These are phyloP conservation scores for Jaminaea rosea DNA, from an alignment of 1,284 basidiomycete genomes.

Conservation along the genomic window DNA sequence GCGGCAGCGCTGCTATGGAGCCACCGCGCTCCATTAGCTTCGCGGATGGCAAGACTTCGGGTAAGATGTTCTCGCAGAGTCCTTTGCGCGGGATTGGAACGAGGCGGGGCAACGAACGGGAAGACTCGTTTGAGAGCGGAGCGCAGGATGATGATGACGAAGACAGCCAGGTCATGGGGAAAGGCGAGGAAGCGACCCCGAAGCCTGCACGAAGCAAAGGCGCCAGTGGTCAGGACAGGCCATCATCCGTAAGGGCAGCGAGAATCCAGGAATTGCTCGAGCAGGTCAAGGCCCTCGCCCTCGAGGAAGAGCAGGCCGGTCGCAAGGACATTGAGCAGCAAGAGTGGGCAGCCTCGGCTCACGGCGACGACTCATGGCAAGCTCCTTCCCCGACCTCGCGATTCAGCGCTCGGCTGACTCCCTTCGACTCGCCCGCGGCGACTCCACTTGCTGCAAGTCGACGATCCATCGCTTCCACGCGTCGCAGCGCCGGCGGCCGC, in stretches of 20 bases:
- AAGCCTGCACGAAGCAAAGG: background rate
- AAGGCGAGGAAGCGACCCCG: background rate
- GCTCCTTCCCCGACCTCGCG: background rate
- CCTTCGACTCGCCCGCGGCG: background rate
- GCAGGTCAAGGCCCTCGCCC: background rate
- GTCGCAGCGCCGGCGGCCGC: background rate
- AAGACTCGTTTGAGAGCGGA: constrained; percentile 6
- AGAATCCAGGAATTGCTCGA: background rate
- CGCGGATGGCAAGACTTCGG: constrained; percentile 9
- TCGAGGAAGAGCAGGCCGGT: background rate
- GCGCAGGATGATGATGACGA: background rate
- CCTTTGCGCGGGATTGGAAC: background rate
- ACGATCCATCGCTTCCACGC: background rate
- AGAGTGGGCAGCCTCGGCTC: background rate
- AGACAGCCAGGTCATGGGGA: background rate
- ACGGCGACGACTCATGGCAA: background rate
- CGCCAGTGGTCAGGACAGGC: background rate
- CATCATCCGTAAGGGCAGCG: background rate
- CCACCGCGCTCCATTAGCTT: constrained; percentile 22
- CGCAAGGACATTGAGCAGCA: background rate
- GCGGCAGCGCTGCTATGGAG: too few species aligned
- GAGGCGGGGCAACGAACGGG: background rate
- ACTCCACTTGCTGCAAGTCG: background rate
- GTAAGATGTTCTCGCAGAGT: background rate
- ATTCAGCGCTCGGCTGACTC: background rate